phyloP scores from a whole-genome alignment of 2,329 filamentous ascomycete genomes.

The Ceratocystis lukuohia region DNA sequence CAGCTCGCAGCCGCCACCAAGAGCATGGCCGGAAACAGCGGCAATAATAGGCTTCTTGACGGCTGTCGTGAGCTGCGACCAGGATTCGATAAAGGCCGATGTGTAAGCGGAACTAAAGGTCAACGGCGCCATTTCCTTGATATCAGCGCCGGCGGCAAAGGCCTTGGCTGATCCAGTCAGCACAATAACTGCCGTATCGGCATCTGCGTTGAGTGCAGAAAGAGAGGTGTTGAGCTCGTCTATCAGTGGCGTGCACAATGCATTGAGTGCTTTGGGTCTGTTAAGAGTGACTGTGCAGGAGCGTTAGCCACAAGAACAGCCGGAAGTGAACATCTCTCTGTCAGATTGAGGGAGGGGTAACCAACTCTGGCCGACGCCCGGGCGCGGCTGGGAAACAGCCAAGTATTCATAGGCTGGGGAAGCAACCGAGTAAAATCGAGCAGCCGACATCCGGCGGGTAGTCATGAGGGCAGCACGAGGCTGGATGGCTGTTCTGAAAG shows the following conservation, averaged over 20 bases:
- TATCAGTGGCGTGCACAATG: slow-evolving; percentile 82
- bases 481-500: background rate
- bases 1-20: slow-evolving; percentile 91
- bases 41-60: slow-evolving; percentile 91
- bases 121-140: slow-evolving; percentile 95
- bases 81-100: slow-evolving; percentile 84
- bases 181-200: slow-evolving; percentile 60
- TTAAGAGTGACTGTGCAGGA: slow-evolving; percentile 65
- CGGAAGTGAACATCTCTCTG: background rate
- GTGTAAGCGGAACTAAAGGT: slow-evolving; percentile 82
- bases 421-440: slow-evolving; percentile 11
- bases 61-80: slow-evolving; percentile 71
- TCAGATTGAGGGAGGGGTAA: too few species aligned
- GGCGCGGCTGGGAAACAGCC: slow-evolving; percentile 65
- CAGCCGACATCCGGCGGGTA: background rate
- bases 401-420: slow-evolving; percentile 61
- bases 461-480: too few species aligned
- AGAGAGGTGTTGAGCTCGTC: slow-evolving; percentile 75
- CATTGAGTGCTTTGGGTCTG: slow-evolving; percentile 90
- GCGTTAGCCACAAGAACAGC: slow-evolving; percentile 1
- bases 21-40: slow-evolving; percentile 84
- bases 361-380: slow-evolving; percentile 81
- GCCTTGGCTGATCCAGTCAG: slow-evolving; percentile 81
- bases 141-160: slow-evolving; percentile 92
- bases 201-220: slow-evolving; percentile 52